Evolutionary conservation across 805 yeast species (phyloP).

Genomic region (Priceomyces castillae): DNA sequence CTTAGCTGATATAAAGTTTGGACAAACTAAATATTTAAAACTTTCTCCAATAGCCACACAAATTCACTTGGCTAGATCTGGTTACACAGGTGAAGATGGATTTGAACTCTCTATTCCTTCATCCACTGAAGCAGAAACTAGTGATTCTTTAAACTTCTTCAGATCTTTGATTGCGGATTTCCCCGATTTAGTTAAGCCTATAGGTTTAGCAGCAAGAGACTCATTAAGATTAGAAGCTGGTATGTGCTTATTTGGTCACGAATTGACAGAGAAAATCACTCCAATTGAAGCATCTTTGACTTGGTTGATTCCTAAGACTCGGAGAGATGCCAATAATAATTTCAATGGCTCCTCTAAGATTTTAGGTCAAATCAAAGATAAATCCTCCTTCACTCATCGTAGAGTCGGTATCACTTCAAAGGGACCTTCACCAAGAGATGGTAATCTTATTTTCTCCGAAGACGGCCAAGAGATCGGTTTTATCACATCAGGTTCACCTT

Average conservation of each 20-base stretch:
- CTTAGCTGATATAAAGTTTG: conserved; percentile 67
- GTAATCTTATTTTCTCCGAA: conserved; percentile 56
- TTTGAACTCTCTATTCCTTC: conserved; percentile 83
- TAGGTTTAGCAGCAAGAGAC: conserved; percentile 98
- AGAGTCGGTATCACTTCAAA: conserved; percentile 74
- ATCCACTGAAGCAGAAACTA: conserved; percentile 34
- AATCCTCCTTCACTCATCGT: conserved; percentile 48
- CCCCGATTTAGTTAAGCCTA: conserved; percentile 66
- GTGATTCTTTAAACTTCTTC: conserved; percentile 57
- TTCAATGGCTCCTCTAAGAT: conserved; percentile 81
- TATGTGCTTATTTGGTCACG: conserved; percentile 96
- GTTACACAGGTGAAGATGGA: conserved; percentile 98
- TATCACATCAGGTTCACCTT: conserved; percentile 62
- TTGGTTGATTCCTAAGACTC: conserved; percentile 84
- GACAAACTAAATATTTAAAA: conserved; percentile 54
- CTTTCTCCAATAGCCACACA: conserved; percentile 41
- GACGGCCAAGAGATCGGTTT: conserved; percentile 53
- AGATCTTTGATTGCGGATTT: conserved; percentile 50
- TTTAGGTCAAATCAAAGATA: conserved; percentile 66
- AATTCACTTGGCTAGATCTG: conserved; percentile 87
- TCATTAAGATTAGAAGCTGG: conserved; percentile 96
- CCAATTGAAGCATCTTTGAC: conserved; percentile 88
- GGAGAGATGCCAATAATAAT: conserved; percentile 49
- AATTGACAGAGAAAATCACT: conserved; percentile 70
- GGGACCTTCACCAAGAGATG: conserved; percentile 94